Percentiles rank a stretch among this genome's conserved stretches.
These are phyloP conservation scores for Suillus lakei DNA, from an alignment of 768 basidiomycete genomes.

Conservation along the genomic window DNA sequence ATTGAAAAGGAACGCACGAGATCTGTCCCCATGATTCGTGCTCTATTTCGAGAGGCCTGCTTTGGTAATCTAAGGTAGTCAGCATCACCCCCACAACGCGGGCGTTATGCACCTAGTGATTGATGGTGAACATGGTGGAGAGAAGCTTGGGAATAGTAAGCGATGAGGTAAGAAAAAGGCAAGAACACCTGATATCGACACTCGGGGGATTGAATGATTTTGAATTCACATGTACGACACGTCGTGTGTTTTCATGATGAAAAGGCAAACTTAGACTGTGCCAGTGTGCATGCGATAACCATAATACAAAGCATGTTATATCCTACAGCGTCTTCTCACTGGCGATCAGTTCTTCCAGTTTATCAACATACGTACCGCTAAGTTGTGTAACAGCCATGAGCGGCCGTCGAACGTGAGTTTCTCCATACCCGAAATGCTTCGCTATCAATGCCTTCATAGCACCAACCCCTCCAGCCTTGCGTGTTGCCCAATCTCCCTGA, in stretches of 20 bases:
- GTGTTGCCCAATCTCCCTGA: conserved; percentile 69
- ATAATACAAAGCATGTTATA: background rate
- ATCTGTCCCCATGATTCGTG: background rate
- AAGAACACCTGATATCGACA: background rate
- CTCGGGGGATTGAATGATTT: background rate
- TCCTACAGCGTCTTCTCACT: conserved; percentile 44
- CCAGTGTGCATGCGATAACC: background rate
- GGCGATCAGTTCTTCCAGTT: conserved; percentile 49
- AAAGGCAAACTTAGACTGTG: background rate
- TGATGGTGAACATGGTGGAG: background rate
- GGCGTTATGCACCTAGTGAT: background rate
- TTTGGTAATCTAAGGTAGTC: background rate
- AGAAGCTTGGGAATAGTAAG: background rate
- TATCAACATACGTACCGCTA: conserved; percentile 42
- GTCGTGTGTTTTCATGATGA: background rate
- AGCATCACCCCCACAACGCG: background rate
- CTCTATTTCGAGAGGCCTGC: background rate
- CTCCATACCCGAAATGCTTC: conserved; percentile 69
- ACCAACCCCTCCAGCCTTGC: conserved; percentile 67
- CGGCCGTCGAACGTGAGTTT: conserved; percentile 51
- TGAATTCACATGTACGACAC: background rate
- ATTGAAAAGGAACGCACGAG: background rate
- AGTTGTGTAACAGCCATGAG: conserved; percentile 48
- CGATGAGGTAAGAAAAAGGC: background rate
- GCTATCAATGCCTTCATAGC: conserved; percentile 69